Base-by-base conservation (phyloP, 2,329 filamentous ascomycete species). In the Epichloe sylvatica region DNA sequence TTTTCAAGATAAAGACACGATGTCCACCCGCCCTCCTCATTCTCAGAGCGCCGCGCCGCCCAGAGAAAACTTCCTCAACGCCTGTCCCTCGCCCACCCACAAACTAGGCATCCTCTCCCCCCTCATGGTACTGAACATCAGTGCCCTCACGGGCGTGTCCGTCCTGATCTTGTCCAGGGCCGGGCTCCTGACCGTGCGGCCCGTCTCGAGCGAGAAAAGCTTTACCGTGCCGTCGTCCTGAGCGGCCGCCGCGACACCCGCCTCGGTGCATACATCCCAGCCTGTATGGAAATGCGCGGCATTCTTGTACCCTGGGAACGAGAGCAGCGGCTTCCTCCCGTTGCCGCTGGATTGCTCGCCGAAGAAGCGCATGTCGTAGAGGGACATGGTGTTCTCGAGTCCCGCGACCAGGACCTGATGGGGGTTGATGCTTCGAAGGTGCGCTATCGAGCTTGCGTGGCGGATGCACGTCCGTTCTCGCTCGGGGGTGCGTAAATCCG, bases 361-460 rank as follows among this genome's bases (percentile, higher is more conserved):
- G 21, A 57, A 47, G 54, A 69, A 77, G 1, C 80, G 76, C 34
- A 76, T 53, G 53, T 83, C 80, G 56, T 80, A 83, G 5, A 81
- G 62, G 1, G 67, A 67, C 65, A 83, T 74, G 48, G 58, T 65
- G 57, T 67, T 69, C 34, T 62, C 56, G 2, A 78, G 62, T 1
- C 78, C 77, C 0, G 76, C 71, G 3, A 74, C 73, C 2, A 83
- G 63, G 19, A 81, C 63, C 42, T 74, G 71, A 55, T 77, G 62
- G 7, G 63, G 60, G 45, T 71, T 70, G 2, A 80, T 56, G 47
- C 72, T 69, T 35, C 68, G 68, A 34, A 81, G 59, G 51, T 78
- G 74, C 0, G 75, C 67, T 45, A 77, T 67, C 19, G 70, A 56
- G 46, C 67, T 70, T 5, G 60, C 56, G 49, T 72, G 66, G 13